Conservation (phyloP, 2,329 filamentous ascomycete species). For the Colletotrichum camelliae region DNA sequence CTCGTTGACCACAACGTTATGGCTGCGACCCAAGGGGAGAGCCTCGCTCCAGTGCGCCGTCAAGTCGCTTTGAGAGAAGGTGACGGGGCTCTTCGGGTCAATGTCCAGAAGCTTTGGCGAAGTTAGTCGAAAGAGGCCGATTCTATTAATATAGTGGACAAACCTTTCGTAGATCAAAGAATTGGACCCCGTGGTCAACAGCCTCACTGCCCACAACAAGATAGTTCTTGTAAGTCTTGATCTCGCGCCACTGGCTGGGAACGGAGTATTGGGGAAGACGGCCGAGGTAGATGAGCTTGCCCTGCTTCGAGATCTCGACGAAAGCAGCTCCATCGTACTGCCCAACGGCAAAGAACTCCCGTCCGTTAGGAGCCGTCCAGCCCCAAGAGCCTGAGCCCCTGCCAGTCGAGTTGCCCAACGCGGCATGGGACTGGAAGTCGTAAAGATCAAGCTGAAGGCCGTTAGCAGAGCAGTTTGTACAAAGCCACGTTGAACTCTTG, state of each 20-base stretch:
- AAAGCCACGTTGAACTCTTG: not conserved
- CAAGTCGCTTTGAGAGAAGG: constrained; percentile 32
- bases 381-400: constrained; percentile 64
- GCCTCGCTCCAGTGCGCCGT: constrained; percentile 34
- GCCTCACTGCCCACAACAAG: constrained; percentile 41
- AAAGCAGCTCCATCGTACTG: constrained; percentile 48
- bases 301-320: constrained; percentile 42
- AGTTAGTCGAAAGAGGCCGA: not conserved
- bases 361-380: constrained; percentile 61
- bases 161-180: constrained; percentile 61
- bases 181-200: constrained; percentile 57
- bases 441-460: constrained; percentile 51
- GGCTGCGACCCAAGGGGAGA: constrained; percentile 41
- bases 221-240: constrained; percentile 36
- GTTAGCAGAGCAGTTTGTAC: not conserved
- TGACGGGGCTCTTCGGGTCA: constrained; percentile 38
- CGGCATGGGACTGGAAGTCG: constrained; percentile 55
- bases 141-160: not conserved
- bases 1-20: constrained; percentile 54
- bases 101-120: constrained; percentile 39
- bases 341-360: constrained; percentile 46
- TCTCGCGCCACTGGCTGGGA: constrained; percentile 37
- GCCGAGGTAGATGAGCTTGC: constrained; percentile 46
- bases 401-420: constrained; percentile 48
- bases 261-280: constrained; percentile 41